Evolutionary conservation across 768 basidiomycete species (phyloP).

Genomic region (Leccinellum albellum): DNA sequence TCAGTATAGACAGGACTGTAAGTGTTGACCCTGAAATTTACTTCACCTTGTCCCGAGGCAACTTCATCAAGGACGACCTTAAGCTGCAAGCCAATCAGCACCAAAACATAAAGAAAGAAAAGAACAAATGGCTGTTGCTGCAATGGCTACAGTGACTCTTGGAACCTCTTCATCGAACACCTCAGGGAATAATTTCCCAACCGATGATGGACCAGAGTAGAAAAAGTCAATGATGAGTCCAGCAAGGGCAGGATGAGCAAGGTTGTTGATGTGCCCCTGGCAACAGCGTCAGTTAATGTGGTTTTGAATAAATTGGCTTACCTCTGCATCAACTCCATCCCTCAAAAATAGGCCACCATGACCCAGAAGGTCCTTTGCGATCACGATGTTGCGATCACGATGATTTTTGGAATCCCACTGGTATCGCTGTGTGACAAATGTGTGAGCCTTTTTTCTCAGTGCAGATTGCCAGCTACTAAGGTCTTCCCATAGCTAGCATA

Average conservation of each 20-base stretch:
- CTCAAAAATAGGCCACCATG: background rate
- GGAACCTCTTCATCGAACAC: slow-evolving; percentile 1
- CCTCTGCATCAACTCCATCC: background rate
- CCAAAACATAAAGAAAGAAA: too few species aligned
- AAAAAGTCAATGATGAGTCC: slow-evolving; percentile 6
- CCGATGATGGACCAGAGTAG: background rate
- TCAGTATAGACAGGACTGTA: background rate
- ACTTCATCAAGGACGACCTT: too few species aligned
- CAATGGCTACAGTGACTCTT: background rate
- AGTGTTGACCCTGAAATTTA: background rate
- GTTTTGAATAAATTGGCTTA: background rate
- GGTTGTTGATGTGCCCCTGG: slow-evolving; percentile 3
- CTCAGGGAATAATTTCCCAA: slow-evolving; percentile 2
- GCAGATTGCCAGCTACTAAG: background rate
- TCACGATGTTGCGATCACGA: background rate
- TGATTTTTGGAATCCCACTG: background rate
- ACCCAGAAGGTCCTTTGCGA: background rate
- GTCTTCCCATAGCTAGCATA: background rate
- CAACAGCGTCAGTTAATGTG: background rate
- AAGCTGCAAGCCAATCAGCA: too few species aligned
- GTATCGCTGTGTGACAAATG: background rate
- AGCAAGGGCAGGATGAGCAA: background rate
- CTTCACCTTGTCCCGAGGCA: background rate
- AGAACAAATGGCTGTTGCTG: background rate
- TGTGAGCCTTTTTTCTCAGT: background rate